Evolutionary conservation across 1,284 basidiomycete species (phyloP).

Genomic region (Ceraceosorus guamensis): DNA sequence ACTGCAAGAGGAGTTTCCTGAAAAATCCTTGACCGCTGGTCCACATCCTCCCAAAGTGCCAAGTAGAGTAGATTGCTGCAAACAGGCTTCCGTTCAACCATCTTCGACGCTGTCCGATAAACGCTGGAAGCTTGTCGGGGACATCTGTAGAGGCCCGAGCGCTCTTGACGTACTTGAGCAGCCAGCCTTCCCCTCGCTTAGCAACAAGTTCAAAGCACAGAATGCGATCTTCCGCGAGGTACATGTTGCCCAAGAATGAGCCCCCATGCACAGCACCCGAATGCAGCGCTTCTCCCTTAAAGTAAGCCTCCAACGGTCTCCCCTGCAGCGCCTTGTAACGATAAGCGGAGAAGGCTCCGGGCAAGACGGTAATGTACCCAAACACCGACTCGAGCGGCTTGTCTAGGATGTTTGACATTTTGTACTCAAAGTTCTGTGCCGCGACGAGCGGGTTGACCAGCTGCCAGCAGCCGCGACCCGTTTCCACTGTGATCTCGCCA

Average conservation of each 20-base stretch:
- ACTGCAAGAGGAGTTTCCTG: slow-evolving; percentile 70
- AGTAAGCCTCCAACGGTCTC: slow-evolving; percentile 75
- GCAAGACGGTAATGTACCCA: slow-evolving; percentile 76
- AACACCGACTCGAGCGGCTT: slow-evolving; percentile 89
- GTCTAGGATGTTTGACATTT: slow-evolving; percentile 83
- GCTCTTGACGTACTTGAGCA: slow-evolving; percentile 85
- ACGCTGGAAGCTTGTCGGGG: slow-evolving; percentile 70
- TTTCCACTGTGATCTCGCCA: slow-evolving; percentile 87
- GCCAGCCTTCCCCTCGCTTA: slow-evolving; percentile 77
- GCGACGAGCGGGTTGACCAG: slow-evolving; percentile 76
- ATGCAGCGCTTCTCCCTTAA: slow-evolving; percentile 66
- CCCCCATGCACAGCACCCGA: slow-evolving; percentile 19
- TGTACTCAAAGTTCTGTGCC: slow-evolving; percentile 55
- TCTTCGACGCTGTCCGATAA: slow-evolving; percentile 63
- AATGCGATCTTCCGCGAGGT: slow-evolving; percentile 80
- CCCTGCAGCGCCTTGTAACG: slow-evolving; percentile 63
- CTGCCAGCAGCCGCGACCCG: slow-evolving; percentile 70
- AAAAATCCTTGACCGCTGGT: slow-evolving; percentile 81
- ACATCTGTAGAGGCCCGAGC: slow-evolving; percentile 88
- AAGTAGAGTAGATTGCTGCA: slow-evolving; percentile 75
- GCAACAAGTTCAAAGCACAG: slow-evolving; percentile 86
- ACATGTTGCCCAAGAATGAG: slow-evolving; percentile 77
- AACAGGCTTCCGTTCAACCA: slow-evolving; percentile 85
- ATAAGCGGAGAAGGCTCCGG: slow-evolving; percentile 87
- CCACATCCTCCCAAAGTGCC: slow-evolving; percentile 78